A percentile compares a stretch with the other conserved stretches of the same genome.
These are phyloP conservation scores for Hypoxylon sp. DNA, from an alignment of 2,329 filamentous ascomycete genomes.

Conservation along the genomic window DNA sequence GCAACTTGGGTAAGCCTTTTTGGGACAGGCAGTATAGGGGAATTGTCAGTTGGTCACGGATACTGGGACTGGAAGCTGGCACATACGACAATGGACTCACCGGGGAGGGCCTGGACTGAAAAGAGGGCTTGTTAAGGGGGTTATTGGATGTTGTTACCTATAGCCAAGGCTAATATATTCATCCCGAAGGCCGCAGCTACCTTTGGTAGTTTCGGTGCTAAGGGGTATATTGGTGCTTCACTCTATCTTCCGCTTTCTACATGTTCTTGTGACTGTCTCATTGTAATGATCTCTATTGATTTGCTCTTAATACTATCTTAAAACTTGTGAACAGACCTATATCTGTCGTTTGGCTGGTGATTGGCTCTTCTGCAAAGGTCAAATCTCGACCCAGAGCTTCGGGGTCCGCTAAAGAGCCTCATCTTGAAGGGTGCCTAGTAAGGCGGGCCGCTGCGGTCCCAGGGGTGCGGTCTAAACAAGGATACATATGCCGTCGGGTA, in stretches of 20 bases:
- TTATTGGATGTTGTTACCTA: neutral
- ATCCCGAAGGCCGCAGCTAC: no score
- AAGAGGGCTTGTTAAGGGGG: neutral
- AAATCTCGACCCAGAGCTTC: neutral
- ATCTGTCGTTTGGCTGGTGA: neutral
- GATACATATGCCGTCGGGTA: neutral
- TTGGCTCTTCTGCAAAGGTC: neutral
- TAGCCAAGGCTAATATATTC: neutral
- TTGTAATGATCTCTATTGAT: neutral
- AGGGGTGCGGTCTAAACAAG: neutral
- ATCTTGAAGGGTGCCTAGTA: neutral
- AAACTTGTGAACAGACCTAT: neutral
- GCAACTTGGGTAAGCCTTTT: no score
- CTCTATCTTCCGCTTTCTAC: neutral
- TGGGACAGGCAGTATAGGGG: no score
- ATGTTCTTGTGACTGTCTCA: no score
- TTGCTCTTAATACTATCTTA: neutral
- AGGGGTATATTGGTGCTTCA: neutral
- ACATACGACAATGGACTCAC: no score
- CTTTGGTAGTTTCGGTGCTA: neutral
- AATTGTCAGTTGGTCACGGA: neutral
- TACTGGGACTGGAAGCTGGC: no score
- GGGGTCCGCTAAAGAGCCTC: neutral
- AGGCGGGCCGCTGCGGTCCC: neutral
- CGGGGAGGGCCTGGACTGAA: no score